Base-by-base conservation (phyloP, 805 yeast species). In the Candida tallmaniae region DNA sequence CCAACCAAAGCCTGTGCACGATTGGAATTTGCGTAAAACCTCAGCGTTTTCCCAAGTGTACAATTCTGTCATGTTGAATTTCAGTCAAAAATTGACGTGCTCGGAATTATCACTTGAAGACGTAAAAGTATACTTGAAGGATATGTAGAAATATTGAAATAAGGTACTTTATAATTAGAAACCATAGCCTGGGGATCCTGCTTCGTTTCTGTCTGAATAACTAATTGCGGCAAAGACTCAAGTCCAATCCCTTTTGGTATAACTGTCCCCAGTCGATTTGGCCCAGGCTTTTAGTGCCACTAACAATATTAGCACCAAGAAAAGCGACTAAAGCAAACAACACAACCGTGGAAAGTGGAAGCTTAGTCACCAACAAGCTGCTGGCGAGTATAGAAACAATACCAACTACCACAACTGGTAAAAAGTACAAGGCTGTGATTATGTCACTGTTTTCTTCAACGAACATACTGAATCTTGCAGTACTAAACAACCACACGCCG, bases 401-500 rank as follows among this genome's bases (percentile, higher is more conserved):
- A 0, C 89, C 90, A 32, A 68, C 58, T 2, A 78, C 47, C 3
- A 69, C 54, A 10, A 40, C 30, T 0, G 63, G 57, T 11, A 53
- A 40, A 26, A 42, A 42, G 18, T 47, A 38, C 3, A 46, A 48
- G 0, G 55, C 51, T 4, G 55, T 35, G 63, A 39, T 72, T 6
- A 60, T 47, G 19, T 20, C 9, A 34, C 31, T 14, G 10, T 13
- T 11, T 9, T 29, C 35, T 19, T 38, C 39, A 2, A 42, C 11
- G 12, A 32, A 24, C 2, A 69, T 45, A 19, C 67, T 43, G 42
- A 76, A 68, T 26, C 72, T 62, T 62, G 73, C 75, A 33, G 69
- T 66, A 54, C 79, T 81, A 47, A 65, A 80, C 4, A 78, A 54
- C 78, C 83, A 81, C 14, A 80, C 64, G 2, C 90, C 88, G 57